These are phyloP conservation scores for Dictyostelium firmibasis DNA, from an alignment of 78 protist genomes.

Conservation along the genomic window DNA sequence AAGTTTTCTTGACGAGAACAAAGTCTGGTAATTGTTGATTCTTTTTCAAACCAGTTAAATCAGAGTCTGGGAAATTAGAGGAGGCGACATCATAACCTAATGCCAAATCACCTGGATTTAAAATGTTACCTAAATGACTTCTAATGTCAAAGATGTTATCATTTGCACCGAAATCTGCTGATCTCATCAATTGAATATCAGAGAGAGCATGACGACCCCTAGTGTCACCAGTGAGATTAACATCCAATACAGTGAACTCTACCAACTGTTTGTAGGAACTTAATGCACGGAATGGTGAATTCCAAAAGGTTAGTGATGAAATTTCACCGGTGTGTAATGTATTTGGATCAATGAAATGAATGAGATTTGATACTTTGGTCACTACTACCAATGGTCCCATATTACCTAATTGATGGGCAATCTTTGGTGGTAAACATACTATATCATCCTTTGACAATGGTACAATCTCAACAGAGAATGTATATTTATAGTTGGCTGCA, in stretches of 20 bases:
- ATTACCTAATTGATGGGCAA: constrained; percentile 79
- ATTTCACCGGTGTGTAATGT: constrained; percentile 89
- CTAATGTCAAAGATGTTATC: constrained; percentile 65
- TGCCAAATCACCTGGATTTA: constrained; percentile 93
- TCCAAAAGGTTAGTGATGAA: constrained; percentile 81
- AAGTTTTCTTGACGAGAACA: constrained; percentile 92
- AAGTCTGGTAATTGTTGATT: constrained; percentile 84
- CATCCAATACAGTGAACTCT: constrained; percentile 92
- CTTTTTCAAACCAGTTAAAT: constrained; percentile 8
- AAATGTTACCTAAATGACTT: constrained; percentile 92
- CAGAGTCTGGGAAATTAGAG: constrained; percentile 76
- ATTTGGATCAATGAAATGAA: constrained; percentile 94
- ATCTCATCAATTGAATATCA: constrained; percentile 85
- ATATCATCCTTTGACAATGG: constrained; percentile 98
- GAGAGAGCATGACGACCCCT: constrained; percentile 83
- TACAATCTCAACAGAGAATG: constrained; percentile 95
- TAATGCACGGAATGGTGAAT: constrained; percentile 85
- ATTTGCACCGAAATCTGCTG: constrained; percentile 84
- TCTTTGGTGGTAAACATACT: constrained; percentile 91
- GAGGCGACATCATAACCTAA: constrained; percentile 86
- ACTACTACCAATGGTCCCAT: constrained; percentile 87
- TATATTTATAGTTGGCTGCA: constrained; percentile 91
- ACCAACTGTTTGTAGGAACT: constrained; percentile 61
- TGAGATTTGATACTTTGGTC: constrained; percentile 66
- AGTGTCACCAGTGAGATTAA: constrained; percentile 74